Percentiles rank a stretch among this genome's conserved stretches.
Conservation (phyloP, 179 eudicot species). For the Silene vulgaris region DNA sequence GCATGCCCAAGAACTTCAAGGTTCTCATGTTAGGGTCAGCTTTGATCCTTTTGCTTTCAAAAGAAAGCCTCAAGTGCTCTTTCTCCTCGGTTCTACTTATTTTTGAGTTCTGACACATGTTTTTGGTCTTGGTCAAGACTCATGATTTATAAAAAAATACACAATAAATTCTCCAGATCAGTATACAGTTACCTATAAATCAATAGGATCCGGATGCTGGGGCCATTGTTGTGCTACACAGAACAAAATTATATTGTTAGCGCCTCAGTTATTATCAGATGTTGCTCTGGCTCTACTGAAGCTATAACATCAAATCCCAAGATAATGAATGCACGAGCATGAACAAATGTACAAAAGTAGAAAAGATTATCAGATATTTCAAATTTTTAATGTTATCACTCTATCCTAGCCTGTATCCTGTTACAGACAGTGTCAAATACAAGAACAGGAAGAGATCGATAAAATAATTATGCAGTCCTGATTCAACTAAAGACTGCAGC, state of each 20-base stretch:
- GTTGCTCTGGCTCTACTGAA: neutral
- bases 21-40: neutral
- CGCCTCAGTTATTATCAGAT: constrained; percentile 5
- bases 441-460: neutral
- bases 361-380: too few species aligned
- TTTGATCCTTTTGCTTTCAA: neutral
- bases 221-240: constrained; percentile 67
- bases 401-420: too few species aligned
- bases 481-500: neutral
- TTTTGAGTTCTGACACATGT: too few species aligned
- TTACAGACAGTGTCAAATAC: neutral
- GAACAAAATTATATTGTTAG: constrained; percentile 26
- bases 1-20: neutral
- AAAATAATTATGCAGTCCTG: neutral
- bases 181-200: constrained; percentile 55
- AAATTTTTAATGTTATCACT: neutral
- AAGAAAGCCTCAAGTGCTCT: too few species aligned
- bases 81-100: too few species aligned
- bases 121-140: too few species aligned
- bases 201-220: constrained; percentile 61
- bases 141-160: too few species aligned
- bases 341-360: neutral
- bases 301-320: constrained; percentile 8
- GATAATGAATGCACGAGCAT: neutral
- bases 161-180: neutral